Evolutionary conservation across 768 basidiomycete genomes (phyloP), one percentile per base, ranked within the genome.

Genomic region (Fibroporia radiculosa): DNA sequence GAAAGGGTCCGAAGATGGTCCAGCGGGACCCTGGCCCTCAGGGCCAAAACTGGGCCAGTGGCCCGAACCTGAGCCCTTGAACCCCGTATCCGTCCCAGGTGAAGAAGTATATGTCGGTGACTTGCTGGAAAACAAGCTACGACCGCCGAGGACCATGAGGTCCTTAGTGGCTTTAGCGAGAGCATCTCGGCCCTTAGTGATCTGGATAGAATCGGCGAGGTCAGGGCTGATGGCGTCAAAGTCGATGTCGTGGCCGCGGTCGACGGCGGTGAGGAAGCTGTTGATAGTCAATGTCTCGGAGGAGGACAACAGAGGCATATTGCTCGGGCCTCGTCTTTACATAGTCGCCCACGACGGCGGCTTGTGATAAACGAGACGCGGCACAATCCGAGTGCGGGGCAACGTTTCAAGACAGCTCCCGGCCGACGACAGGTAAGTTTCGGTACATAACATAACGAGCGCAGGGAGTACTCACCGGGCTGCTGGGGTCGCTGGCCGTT

Each of bases 101-200:
- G n/a, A n/a, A n/a, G n/a, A n/a, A n/a, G n/a, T n/a, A n/a, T n/a
- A n/a, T n/a, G n/a, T n/a, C n/a, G n/a, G n/a, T n/a, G n/a, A 20
- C 19, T 10, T 31, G 29, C 29, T 31, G 37, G 37, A 16, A 19
- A 24, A 22, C 37, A 24, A 23, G 20, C 20, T 14, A 24, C 20
- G 57, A 54, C 53, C 34, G 58, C 60, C 83, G 22, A 88, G 69
- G 3, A 83, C 70, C 80, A 91, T 87, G 34, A 91, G 75, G 61
- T 89, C 84, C 62, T 84, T 87, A 0, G 87, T 90, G 0, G 86
- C 86, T 63, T 82, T 84, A 42, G 82, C 66, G 43, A 91, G 72
- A 1, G 80, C 79, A 43, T 84, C 79, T 46, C 69, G 78, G 48
- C 76, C 77, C 45, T 66, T 75, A 42, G 72, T 62, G 10, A 73